Evolutionary conservation across 1,139 yeast genomes (phyloP), one percentile per base, ranked within the genome.

Genomic region (Pichia sp.): DNA sequence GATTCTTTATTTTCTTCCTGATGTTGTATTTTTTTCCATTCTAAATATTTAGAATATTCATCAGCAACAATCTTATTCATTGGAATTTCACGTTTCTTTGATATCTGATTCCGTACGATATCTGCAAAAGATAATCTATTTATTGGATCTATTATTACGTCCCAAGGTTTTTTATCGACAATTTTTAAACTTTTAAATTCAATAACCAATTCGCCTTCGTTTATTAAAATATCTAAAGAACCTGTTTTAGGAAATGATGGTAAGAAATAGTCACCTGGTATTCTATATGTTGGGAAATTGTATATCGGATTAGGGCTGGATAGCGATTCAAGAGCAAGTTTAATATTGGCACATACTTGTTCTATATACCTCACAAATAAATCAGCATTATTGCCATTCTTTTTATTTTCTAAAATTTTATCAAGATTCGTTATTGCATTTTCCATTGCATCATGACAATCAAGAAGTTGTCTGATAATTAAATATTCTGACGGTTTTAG

Each of bases 371-470:
- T 55, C 11, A 55, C 45, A 45, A 57, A 56, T 9, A 55, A 26
- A 12, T 48, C 42, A 1, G 47, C 39, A 24, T 40, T 34, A 20
- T 34, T 37, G 2, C 39, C 49, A 6, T 46, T 34, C 4, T 32
- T 25, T 12, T 37, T 37, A 33, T 49, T 53, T 11, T 55, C 53
- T 4, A 50, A 39, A 12, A 62, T 47, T 28, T 55, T 57, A 29
- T 59, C 58, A 16, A 63, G 48, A 4, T 53, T 49, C 2, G 49
- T 40, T 9, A 63, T 48, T 1, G 64, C 55, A 36, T 59, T 59
- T 47, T 55, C 51, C 7, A 63, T 58, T 4, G 56, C 51, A 31
- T 63, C 65, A 43, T 60, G 62, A 42, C 67, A 62, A 37, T 62
- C 65, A 9, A 58, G 43, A 22, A 63, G 42, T 42, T 63, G 67